phyloP scores from a whole-genome alignment of 257 asterid genomes.

The Eucommia ulmoides region DNA sequence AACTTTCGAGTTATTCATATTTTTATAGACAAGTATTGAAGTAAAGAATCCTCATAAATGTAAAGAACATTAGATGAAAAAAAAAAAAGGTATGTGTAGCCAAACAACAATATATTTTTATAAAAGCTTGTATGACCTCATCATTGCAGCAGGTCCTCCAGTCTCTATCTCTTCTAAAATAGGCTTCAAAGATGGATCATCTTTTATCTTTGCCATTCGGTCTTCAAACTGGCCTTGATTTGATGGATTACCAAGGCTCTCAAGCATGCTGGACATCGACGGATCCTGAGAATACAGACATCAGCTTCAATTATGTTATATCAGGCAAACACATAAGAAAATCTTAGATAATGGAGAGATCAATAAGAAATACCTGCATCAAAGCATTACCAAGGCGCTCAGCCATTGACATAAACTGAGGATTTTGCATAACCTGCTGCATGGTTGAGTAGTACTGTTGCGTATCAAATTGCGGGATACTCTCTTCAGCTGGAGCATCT shows the following conservation, averaged over 20 bases:
- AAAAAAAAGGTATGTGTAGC: too few relatives aligned
- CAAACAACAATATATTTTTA: too few relatives aligned
- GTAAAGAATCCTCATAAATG: too few relatives aligned
- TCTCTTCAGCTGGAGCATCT: conserved; percentile 57
- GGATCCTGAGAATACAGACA: conserved; percentile 50
- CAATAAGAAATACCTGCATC: conserved; percentile 49
- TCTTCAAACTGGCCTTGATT: conserved; percentile 85
- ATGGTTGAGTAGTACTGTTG: conserved; percentile 77
- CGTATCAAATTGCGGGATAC: conserved; percentile 75
- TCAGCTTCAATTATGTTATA: neutral
- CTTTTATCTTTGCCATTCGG: conserved; percentile 68
- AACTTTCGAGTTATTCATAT: too few relatives aligned
- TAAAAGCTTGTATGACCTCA: too few relatives aligned
- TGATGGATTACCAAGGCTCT: conserved; percentile 69
- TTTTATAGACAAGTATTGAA: too few relatives aligned
- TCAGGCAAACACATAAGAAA: neutral
- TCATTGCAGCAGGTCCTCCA: conserved; percentile 99
- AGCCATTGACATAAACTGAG: conserved; percentile 93
- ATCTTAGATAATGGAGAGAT: neutral
- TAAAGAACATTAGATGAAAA: too few relatives aligned
- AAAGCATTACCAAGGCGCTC: conserved; percentile 85
- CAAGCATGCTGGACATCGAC: conserved; percentile 94
- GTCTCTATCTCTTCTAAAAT: conserved; percentile 87
- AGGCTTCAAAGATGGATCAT: conserved; percentile 93
- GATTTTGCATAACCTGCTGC: conserved; percentile 99